Percentiles rank a stretch among this genome's conserved stretches.
These are phyloP conservation scores for Paracoccidioides lutzii DNA, from an alignment of 2,329 filamentous ascomycete genomes.

Conservation along the genomic window DNA sequence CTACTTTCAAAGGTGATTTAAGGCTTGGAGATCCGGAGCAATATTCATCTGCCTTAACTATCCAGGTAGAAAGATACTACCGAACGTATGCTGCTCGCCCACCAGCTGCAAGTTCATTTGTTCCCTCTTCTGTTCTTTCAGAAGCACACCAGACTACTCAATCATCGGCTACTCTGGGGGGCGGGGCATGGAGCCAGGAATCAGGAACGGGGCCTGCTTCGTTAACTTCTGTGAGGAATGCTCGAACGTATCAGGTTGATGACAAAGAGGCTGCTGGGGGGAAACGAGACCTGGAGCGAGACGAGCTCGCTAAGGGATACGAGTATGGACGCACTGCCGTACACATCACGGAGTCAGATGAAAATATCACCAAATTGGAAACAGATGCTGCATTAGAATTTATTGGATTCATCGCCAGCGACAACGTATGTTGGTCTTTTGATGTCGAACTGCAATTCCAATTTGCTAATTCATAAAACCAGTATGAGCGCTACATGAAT, in stretches of 20 bases:
- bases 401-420: conserved; percentile 67
- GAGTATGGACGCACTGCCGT: conserved; percentile 88
- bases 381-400: conserved; percentile 64
- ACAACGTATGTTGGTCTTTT: conserved; percentile 42
- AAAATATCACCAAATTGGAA: conserved; percentile 77
- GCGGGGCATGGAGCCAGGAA: conserved; percentile 17
- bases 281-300: conserved; percentile 67
- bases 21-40: conserved; percentile 65
- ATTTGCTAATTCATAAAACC: conserved; percentile 1
- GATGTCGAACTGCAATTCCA: neutral
- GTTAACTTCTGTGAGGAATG: conserved; percentile 59
- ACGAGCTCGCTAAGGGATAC: conserved; percentile 83
- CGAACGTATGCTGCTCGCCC: conserved; percentile 66
- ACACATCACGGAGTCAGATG: conserved; percentile 72
- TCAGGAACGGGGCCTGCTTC: conserved; percentile 30
- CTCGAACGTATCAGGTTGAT: conserved; percentile 68
- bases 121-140: conserved; percentile 38
- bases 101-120: conserved; percentile 65
- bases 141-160: conserved; percentile 40
- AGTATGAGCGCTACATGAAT: conserved; percentile 75
- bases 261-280: conserved; percentile 63
- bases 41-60: conserved; percentile 62
- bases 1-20: conserved; percentile 65
- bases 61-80: conserved; percentile 84
- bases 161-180: conserved; percentile 37